Conservation (phyloP, 139 green algal genomes). For the Chlorella vulgaris region DNA sequence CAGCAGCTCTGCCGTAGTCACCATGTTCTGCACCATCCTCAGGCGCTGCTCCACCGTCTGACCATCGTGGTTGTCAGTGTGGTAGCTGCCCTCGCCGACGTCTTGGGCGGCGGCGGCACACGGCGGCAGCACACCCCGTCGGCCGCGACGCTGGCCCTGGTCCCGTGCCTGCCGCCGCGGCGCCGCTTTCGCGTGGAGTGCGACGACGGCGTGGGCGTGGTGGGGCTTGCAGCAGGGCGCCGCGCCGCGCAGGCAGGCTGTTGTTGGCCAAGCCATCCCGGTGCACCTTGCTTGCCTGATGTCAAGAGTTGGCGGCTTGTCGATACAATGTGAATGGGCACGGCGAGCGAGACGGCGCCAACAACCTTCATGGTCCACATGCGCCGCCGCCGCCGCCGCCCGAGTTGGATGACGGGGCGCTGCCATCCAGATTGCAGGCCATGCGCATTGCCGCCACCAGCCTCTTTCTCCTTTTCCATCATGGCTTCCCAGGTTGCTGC, state of each 20-base stretch:
- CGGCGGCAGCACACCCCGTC: background rate
- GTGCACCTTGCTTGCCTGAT: too few species aligned
- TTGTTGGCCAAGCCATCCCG: too few species aligned
- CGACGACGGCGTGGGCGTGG: too few species aligned
- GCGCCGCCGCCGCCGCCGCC: too few species aligned
- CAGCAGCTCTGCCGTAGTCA: constrained; percentile 23
- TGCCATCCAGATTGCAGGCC: background rate
- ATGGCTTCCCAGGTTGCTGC: constrained; percentile 3
- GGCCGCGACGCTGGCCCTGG: background rate
- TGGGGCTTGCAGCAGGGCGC: too few species aligned
- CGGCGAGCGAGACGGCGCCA: too few species aligned
- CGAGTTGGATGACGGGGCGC: too few species aligned
- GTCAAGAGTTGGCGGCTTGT: too few species aligned
- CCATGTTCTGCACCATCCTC: constrained; percentile 14
- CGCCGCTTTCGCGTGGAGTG: too few species aligned
- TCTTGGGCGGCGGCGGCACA: background rate
- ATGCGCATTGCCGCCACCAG: background rate
- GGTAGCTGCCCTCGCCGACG: background rate
- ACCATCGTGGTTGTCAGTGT: constrained; percentile 24
- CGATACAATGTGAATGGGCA: too few species aligned
- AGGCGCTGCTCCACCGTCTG: constrained; percentile 25
- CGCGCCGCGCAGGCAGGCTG: too few species aligned
- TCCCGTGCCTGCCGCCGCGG: background rate
- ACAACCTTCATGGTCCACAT: too few species aligned
- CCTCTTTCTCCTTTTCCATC: background rate